A percentile compares a stretch with the other conserved stretches of the same genome.
These are phyloP conservation scores for Lasiosphaeria hispida DNA, from an alignment of 495 filamentous ascomycete species.

Conservation along the genomic window DNA sequence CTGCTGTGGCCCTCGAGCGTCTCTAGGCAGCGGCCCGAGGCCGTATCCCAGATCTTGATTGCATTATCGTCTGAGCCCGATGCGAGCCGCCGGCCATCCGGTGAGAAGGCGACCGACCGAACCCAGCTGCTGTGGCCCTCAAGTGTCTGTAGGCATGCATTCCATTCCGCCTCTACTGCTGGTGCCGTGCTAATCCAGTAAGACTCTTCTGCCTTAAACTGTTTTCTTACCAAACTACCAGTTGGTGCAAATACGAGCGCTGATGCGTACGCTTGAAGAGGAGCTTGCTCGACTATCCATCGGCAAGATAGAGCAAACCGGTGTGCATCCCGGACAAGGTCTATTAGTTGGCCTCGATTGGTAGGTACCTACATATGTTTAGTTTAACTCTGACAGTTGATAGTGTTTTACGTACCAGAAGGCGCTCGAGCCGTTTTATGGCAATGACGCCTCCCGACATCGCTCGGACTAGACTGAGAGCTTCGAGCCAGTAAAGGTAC, in stretches of 20 bases:
- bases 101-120: no score
- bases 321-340: no score
- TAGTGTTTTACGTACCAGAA: slow-evolving; percentile 17
- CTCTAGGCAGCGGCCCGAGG: no score
- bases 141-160: no score
- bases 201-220: no score
- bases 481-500: slow-evolving; percentile 26
- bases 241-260: slow-evolving; percentile 7
- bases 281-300: slow-evolving; percentile 22
- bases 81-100: no score
- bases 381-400: not conserved
- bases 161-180: not conserved
- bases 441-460: slow-evolving; percentile 23
- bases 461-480: slow-evolving; percentile 30
- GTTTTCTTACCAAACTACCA: not conserved
- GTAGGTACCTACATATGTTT: not conserved
- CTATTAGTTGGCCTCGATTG: not conserved
- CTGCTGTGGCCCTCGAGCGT: no score
- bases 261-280: slow-evolving; percentile 7
- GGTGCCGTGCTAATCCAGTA: not conserved
- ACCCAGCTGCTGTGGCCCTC: no score
- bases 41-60: no score
- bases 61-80: no score
- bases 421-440: slow-evolving; percentile 17
- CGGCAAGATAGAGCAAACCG: slow-evolving; percentile 18